Percentiles rank a stretch among this genome's conserved stretches.
Conservation (phyloP, 1,284 basidiomycete genomes). For the Tilletia setariae region DNA sequence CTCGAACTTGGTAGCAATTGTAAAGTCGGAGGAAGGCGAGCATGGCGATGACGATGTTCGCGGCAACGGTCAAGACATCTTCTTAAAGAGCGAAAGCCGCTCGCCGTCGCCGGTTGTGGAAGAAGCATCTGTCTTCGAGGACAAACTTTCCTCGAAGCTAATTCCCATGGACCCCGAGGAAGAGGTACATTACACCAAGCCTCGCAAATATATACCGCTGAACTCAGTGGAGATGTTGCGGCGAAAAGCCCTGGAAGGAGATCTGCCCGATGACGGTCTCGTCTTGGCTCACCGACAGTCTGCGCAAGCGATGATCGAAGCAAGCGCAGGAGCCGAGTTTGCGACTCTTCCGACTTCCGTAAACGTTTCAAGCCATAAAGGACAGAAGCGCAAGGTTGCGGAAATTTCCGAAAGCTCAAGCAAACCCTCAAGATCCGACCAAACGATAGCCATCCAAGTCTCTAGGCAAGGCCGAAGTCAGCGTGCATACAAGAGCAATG, state of each 20-base stretch:
- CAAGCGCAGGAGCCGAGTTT: too few species aligned
- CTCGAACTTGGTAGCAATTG: too few species aligned
- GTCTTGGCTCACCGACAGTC: background rate
- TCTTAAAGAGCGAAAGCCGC: too few species aligned
- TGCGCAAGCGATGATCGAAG: background rate
- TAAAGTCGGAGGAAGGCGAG: too few species aligned
- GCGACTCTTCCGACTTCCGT: too few species aligned
- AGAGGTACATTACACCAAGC: background rate
- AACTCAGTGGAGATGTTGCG: background rate
- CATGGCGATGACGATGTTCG: too few species aligned
- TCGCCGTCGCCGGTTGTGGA: too few species aligned
- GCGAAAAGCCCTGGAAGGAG: background rate
- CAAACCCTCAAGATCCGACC: background rate
- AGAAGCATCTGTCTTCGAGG: too few species aligned
- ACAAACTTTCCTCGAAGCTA: too few species aligned
- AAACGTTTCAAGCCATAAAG: background rate
- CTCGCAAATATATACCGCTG: background rate
- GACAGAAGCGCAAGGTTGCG: background rate
- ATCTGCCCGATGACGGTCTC: background rate
- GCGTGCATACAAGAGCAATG: background rate
- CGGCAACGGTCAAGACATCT: too few species aligned
- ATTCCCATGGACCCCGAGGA: background rate
- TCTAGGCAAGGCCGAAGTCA: too few species aligned
- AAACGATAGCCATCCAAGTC: too few species aligned
- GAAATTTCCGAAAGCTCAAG: background rate